Base-by-base conservation (phyloP, 2,329 filamentous ascomycete species). In the Sphaceloma murrayae region DNA sequence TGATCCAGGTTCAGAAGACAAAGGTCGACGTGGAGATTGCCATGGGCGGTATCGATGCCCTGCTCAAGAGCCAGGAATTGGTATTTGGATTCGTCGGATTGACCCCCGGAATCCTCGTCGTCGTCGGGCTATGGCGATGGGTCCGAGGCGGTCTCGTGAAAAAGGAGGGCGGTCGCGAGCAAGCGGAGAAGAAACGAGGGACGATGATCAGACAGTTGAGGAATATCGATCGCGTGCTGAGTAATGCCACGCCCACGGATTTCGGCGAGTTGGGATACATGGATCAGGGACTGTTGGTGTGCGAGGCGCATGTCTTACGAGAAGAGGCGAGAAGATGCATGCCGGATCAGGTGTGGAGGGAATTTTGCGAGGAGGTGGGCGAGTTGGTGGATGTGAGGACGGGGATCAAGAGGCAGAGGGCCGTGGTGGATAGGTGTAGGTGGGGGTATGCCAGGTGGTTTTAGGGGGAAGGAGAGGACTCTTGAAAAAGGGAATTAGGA, bases 1-100 rank as follows among this genome's bases (percentile, higher is more conserved):
- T 98, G 33, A 96, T 98, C 45, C 91, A 98, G 59, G 81, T 98
- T 27, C 91, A 98, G 58, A 98, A 98, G 72, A 96, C 91, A 16
- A 98, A 98, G 68, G 91, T 98, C 6, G 91, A 98, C 58, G 79
- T 98, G 9, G 91, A 98, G 62, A 80, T 96, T 49, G 91, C 91
- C 10, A 88, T 98, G 67, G 86, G 84, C 48, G 91, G 91, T 13
- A 98, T 98, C 52, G 89, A 98, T 67, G 78, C 86, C 24, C 74
- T 98, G 22, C 73, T 98, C 47, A 94, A 91, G 67, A 95, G 88
- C 57, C 91, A 98, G 59, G 89, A 98, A 60, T 74, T 98, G 36
- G 85, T 98, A 17, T 98, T 98, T 65, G 91, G 86, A n/a, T 94
- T 98, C 57, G 81, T 98, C 27, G 88, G 88, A 4, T 69, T 98